Evolutionary conservation across 495 filamentous ascomycete species (phyloP).

Genomic region (Lasiosphaeria hispida): DNA sequence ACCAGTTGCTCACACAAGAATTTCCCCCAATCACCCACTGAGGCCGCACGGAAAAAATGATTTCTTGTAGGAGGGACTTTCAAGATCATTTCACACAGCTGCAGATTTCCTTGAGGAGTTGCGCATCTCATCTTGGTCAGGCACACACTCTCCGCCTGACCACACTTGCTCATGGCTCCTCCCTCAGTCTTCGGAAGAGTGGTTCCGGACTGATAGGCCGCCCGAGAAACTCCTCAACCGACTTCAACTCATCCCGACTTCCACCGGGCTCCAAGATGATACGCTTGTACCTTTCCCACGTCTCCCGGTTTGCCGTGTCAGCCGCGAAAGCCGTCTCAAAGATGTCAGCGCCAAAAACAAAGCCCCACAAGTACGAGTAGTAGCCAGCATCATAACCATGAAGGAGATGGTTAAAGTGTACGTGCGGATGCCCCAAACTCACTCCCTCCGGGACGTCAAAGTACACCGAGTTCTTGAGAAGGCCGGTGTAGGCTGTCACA

Average conservation of each 20-base stretch:
- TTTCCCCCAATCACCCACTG: no score
- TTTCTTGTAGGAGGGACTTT: no score
- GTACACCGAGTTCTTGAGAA: not conserved
- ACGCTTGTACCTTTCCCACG: not conserved
- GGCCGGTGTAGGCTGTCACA: not conserved
- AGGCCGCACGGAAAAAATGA: no score
- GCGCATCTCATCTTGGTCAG: no score
- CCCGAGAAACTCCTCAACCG: not conserved
- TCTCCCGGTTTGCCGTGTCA: not conserved
- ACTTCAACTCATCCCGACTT: not conserved
- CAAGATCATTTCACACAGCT: no score
- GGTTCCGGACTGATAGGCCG: not conserved
- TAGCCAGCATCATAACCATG: slow-evolving; percentile 1
- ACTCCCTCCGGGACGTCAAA: not conserved
- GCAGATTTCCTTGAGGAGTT: no score
- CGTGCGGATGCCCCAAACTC: not conserved
- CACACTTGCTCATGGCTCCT: no score
- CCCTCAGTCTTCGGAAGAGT: not conserved
- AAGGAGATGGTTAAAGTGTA: not conserved
- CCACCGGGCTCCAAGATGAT: not conserved
- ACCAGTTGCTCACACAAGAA: no score
- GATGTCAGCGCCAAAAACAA: not conserved
- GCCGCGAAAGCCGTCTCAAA: not conserved
- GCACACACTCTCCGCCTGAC: no score
- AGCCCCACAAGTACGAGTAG: slow-evolving; percentile 1